Evolutionary conservation across 2,329 filamentous ascomycete genomes (phyloP), one percentile per base, ranked within the genome.

Genomic region (Incumbomyces lentus): DNA sequence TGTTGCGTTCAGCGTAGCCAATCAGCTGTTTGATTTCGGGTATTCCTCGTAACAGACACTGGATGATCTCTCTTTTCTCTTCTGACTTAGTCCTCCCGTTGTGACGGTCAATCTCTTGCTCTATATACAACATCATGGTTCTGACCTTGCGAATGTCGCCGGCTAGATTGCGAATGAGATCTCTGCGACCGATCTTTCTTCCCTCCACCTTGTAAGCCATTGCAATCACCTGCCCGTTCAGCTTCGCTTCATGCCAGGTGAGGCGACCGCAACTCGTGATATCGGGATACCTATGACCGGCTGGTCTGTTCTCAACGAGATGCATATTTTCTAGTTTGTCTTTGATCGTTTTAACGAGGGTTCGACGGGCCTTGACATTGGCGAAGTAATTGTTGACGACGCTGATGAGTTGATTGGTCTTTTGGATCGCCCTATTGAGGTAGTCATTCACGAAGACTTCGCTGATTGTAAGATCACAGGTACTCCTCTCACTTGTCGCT

Each of bases 141-240:
- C 44, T 40, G 26, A 60, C 46, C 37, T 52, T 49, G n/a, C 48
- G 46, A 19, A 57, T 51, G 33, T 59, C 56, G 19, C 48, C 46
- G 13, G 47, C 48, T 35, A 59, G 51, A 22, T 44, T 54, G 12
- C 51, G 49, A 14, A 57, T 47, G 6, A 49, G 49, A 40, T 59
- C 57, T 22, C 40, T 42, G 6, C 47, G 40, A 14, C 49, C 54
- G 35, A 60, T 54, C 38, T 59, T 59, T 29, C 55, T 46, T 12
- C 55, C 52, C 30, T 58, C 51, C 12, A 58, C 45, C 46, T 60
- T 60, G 53, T 56, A 59, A n/a, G 56, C 48, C 14, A 58, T 44
- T n/a, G 58, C 56, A n/a, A 60, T 51, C 6, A 37, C 37, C 26
- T 44, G 35, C 14, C 44, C 51, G 32, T 54, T 48, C 4, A 57